A percentile compares a stretch with the other conserved stretches of the same genome.
These are phyloP conservation scores for Pseudogymnoascus sp. DNA, from an alignment of 2,329 filamentous ascomycete species.

Conservation along the genomic window DNA sequence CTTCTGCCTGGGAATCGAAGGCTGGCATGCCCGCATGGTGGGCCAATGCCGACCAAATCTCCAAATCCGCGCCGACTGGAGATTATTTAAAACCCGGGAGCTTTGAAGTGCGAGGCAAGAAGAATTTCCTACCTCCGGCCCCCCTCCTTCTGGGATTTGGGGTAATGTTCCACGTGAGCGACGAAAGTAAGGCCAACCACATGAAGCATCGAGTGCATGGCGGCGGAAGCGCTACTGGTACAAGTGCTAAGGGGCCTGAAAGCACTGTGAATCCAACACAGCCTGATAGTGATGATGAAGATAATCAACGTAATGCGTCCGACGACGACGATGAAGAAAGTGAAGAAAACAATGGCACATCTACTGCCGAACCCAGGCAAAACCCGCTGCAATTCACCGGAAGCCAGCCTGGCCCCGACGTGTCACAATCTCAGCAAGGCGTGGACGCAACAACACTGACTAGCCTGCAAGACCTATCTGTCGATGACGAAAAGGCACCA, in stretches of 20 bases:
- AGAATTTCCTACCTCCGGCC: constrained; percentile 83
- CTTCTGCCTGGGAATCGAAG: constrained; percentile 91
- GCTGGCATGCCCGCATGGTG: constrained; percentile 94
- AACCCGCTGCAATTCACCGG: not conserved
- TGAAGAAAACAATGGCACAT: constrained; percentile 25
- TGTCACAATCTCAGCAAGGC: constrained; percentile 21
- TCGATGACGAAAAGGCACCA: constrained; percentile 14
- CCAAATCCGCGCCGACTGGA: constrained; percentile 71
- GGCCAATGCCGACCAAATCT: constrained; percentile 84
- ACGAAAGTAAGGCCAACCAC: constrained; percentile 76
- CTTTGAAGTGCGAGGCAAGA: constrained; percentile 77
- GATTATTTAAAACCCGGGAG: constrained; percentile 71
- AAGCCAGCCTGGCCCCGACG: constrained; percentile 14
- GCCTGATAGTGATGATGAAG: constrained; percentile 11
- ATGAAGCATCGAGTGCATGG: constrained; percentile 61
- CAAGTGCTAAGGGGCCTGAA: not conserved
- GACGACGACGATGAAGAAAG: constrained; percentile 23
- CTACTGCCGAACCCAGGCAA: constrained; percentile 16
- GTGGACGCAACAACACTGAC: constrained; percentile 24
- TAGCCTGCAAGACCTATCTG: not conserved
- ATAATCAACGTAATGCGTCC: constrained; percentile 17
- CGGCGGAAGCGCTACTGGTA: not conserved
- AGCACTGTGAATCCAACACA: not conserved
- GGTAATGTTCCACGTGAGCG: constrained; percentile 79
- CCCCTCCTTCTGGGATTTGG: constrained; percentile 83